Percentiles rank a stretch among this genome's conserved stretches.
phyloP scores from a whole-genome alignment of 2,329 filamentous ascomycete genomes.

The Mycosphaerella sp. region DNA sequence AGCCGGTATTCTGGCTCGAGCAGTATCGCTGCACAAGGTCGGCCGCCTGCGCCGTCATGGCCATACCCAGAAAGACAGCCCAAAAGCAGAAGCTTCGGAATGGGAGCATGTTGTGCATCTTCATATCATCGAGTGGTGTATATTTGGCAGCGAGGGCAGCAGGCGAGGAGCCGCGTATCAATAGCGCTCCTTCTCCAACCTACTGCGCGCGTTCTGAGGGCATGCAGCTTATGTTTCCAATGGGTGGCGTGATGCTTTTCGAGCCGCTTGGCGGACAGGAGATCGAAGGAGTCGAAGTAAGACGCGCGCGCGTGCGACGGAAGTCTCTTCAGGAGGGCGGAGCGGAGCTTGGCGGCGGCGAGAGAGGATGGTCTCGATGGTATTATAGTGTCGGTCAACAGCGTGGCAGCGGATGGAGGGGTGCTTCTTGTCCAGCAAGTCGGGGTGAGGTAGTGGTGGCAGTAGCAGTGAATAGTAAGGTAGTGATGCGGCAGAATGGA shows the following conservation, averaged over 20 bases:
- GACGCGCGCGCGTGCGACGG: not conserved
- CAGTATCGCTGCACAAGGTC: conserved; percentile 38
- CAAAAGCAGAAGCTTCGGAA: conserved; percentile 22
- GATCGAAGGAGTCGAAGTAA: not conserved
- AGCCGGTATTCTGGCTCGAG: conserved; percentile 41
- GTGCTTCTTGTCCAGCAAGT: conserved; percentile 21
- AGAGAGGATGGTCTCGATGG: not conserved
- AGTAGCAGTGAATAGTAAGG: not conserved
- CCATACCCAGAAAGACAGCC: conserved; percentile 12
- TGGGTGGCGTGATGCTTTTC: conserved; percentile 9
- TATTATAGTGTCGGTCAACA: conserved; percentile 8
- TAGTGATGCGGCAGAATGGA: not conserved
- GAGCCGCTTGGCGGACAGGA: conserved; percentile 14
- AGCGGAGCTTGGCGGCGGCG: not conserved
- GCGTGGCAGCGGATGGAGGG: not conserved
- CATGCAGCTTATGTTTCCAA: conserved; percentile 13
- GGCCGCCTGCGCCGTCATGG: conserved; percentile 11
- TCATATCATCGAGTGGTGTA: conserved; percentile 7
- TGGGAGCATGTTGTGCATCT: conserved; percentile 27
- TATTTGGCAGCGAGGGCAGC: not conserved
- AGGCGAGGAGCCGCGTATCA: conserved; percentile 7
- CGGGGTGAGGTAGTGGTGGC: not conserved
- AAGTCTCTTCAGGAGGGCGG: not conserved
- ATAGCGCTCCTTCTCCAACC: conserved; percentile 10
- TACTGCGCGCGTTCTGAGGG: conserved; percentile 7